Base-by-base conservation (phyloP, 768 basidiomycete genomes). In the Naganishia randhawae region DNA sequence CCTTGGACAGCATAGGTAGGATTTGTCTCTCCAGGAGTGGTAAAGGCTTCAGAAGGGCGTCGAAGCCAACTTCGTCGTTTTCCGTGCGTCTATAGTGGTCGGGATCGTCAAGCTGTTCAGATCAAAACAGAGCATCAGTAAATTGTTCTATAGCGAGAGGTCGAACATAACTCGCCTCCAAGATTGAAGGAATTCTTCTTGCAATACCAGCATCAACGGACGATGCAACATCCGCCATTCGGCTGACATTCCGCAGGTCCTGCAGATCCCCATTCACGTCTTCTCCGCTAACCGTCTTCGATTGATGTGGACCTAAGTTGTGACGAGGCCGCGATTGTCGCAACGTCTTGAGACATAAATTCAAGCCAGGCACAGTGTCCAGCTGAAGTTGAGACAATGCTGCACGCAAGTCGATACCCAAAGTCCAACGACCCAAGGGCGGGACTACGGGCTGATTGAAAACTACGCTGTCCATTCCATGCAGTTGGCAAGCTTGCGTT, bases 331-430 rank as follows among this genome's bases (percentile, higher is more conserved):
- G 37, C 9, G 39, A n/a, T 27, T 39, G 6, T 41, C 57, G 57
- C 16, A 35, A 29, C 11, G 57, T 41, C 13, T 61, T 14, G 6
- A 22, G 8, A 6, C 52, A 19, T 22, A 22, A 29, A 10, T 5
- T 8, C 5, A 4, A 6, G 10, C 17, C 22, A 13, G 27, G n/a
- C 25, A 25, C 5, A n/a, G 41, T 13, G 9, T 55, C 73, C 68
- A 87, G 79, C 80, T 92, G 88, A 64, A 91, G 81, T 62, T 83
- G 77, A 73, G 84, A 83, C 69, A 92, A 86, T 25, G 85, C 82
- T 71, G 83, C 83, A 68, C 91, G 83, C 53, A 93, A 82, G 82
- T 93, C 91, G 71, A 81, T 76, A 50, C 73, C 70, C 32, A 37
- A 19, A 2, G 45, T 29, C 63, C 63, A 50, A n/a, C 63, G 42